Evolutionary conservation across 2,329 filamentous ascomycete species (phyloP).

Genomic region (Epichloe brachyelytri): DNA sequence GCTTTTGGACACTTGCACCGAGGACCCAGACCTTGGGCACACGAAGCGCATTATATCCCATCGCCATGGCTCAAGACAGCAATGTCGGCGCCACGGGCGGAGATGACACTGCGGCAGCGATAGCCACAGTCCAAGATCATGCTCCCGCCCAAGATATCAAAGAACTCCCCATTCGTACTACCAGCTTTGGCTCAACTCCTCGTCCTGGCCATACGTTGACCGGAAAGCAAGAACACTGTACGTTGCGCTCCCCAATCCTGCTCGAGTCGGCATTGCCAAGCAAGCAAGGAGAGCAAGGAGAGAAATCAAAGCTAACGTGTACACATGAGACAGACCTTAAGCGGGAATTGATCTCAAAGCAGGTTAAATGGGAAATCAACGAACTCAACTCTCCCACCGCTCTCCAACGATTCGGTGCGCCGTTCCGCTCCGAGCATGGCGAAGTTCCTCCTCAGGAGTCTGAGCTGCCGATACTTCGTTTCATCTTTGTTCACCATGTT

Average conservation of each 20-base stretch:
- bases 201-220: conserved; percentile 48
- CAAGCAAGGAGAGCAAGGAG: not conserved
- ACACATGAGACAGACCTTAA: conserved; percentile 59
- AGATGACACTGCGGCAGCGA: not conserved
- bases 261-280: not conserved
- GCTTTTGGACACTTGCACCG: not conserved
- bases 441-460: conserved; percentile 90
- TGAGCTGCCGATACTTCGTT: conserved; percentile 82
- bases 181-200: conserved; percentile 17
- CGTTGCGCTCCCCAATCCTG: conserved; percentile 17
- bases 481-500: conserved; percentile 98
- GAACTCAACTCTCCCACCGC: conserved; percentile 94
- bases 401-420: conserved; percentile 85
- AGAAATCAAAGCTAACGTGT: conserved; percentile 10
- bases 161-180: conserved; percentile 18
- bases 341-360: conserved; percentile 80
- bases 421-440: conserved; percentile 83
- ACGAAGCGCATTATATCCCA: not conserved
- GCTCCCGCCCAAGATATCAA: conserved; percentile 7
- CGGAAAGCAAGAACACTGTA: conserved; percentile 97
- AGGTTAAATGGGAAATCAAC: conserved; percentile 79
- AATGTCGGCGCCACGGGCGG: not conserved
- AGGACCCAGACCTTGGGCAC: not conserved
- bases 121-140: not conserved
- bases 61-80: conserved; percentile 4